These are phyloP conservation scores for Mycosphaerella arachidis DNA, from an alignment of 2,329 filamentous ascomycete genomes.

Conservation along the genomic window DNA sequence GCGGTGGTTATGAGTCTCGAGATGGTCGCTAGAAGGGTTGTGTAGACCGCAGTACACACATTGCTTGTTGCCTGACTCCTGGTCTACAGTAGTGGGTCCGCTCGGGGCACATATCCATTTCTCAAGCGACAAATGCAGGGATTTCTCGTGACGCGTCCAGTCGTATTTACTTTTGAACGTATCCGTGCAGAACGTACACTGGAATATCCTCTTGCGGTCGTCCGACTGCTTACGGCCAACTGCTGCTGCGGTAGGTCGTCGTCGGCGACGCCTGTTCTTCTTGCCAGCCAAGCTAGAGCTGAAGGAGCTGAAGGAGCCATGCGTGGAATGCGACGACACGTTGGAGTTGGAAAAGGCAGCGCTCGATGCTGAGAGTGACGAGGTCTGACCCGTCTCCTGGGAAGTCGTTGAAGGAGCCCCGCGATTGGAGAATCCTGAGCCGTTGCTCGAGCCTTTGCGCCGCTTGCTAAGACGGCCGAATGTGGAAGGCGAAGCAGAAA, in stretches of 20 bases:
- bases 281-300: conserved; percentile 49
- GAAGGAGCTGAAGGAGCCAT: conserved; percentile 52
- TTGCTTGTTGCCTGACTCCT: conserved; percentile 52
- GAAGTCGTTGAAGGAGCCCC: conserved; percentile 51
- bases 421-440: conserved; percentile 47
- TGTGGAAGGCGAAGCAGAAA: conserved; percentile 29
- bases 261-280: conserved; percentile 52
- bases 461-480: conserved; percentile 26
- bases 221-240: conserved; percentile 29
- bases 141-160: conserved; percentile 61
- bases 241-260: conserved; percentile 30
- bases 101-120: conserved; percentile 58
- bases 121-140: conserved; percentile 63
- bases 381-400: conserved; percentile 31
- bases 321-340: conserved; percentile 50
- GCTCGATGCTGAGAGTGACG: conserved; percentile 32
- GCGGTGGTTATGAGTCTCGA: conserved; percentile 56
- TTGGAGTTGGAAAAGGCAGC: conserved; percentile 56
- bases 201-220: conserved; percentile 45
- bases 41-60: conserved; percentile 57
- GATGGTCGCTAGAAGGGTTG: conserved; percentile 52
- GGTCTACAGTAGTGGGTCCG: conserved; percentile 53
- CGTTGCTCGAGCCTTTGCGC: conserved; percentile 48
- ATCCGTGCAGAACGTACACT: conserved; percentile 57
- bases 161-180: conserved; percentile 56